Evolutionary conservation across 371 early-diverging fungal genomes (phyloP).

Genomic region (Smittium culicis): DNA sequence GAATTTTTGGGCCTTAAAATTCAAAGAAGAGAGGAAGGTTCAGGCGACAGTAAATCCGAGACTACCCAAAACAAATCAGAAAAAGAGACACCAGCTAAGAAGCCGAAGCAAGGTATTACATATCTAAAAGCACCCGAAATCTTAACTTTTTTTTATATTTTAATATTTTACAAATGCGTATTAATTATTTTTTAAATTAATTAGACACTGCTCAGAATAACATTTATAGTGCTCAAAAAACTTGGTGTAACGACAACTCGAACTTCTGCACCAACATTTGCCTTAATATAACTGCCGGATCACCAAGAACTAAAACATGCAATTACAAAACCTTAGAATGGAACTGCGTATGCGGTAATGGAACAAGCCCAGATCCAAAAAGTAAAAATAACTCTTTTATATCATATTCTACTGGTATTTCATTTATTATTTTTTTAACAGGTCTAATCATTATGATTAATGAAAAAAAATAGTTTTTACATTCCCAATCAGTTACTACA

Average conservation of each 20-base stretch:
- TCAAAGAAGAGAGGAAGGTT: too few species aligned
- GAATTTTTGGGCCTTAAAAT: too few species aligned
- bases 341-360: slow-evolving; percentile 33
- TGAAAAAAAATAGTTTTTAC: slow-evolving; percentile 20
- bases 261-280: slow-evolving; percentile 34
- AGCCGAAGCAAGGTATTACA: too few species aligned
- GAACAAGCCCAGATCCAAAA: slow-evolving; percentile 29
- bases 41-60: too few species aligned
- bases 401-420: background rate
- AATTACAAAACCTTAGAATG: slow-evolving; percentile 23
- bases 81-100: too few species aligned
- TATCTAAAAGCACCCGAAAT: too few species aligned
- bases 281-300: slow-evolving; percentile 28
- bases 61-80: too few species aligned
- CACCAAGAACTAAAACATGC: slow-evolving; percentile 26
- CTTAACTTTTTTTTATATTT: too few species aligned
- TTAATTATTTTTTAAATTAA: too few species aligned
- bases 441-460: background rate
- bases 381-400: slow-evolving; percentile 5
- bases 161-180: too few species aligned
- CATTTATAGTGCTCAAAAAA: slow-evolving; percentile 21
- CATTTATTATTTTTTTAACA: background rate
- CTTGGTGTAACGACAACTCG: slow-evolving; percentile 34
- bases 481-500: slow-evolving; percentile 31
- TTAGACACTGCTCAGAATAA: slow-evolving; percentile 17